A percentile compares a stretch with the other conserved stretches of the same genome.
Conservation (phyloP, 2,329 filamentous ascomycete genomes). For the Pseudopithomyces chartarum region DNA sequence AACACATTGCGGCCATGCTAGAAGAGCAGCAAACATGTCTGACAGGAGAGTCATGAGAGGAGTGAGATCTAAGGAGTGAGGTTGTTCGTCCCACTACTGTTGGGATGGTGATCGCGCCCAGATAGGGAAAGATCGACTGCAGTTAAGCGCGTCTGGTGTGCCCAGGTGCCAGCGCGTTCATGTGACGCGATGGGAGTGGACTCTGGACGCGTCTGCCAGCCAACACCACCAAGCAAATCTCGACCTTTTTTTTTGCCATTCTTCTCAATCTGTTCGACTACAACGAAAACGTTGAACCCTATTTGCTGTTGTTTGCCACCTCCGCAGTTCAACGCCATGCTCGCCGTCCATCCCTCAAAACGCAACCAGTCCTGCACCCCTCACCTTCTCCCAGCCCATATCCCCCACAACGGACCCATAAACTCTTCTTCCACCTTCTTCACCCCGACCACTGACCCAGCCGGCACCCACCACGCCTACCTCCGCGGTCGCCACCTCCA, state of each 20-base stretch:
- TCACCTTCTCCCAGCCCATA: constrained; percentile 78
- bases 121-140: background rate
- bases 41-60: too few relatives aligned
- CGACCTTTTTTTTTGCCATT: too few relatives aligned
- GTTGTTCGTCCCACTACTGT: background rate
- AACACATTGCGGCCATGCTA: too few relatives aligned
- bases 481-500: constrained; percentile 76
- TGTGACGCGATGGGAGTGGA: too few relatives aligned
- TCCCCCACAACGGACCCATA: constrained; percentile 78
- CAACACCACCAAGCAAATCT: background rate
- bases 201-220: too few relatives aligned
- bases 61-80: background rate
- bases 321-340: constrained; percentile 47
- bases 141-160: background rate
- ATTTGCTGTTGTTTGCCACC: too few relatives aligned
- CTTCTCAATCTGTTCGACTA: too few relatives aligned
- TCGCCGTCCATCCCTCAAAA: constrained; percentile 47
- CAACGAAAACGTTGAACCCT: too few relatives aligned
- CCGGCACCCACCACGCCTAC: constrained; percentile 25
- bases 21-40: too few relatives aligned
- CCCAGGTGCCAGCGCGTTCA: background rate
- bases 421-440: constrained; percentile 71
- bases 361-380: constrained; percentile 55
- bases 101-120: background rate
- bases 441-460: constrained; percentile 60